Evolutionary conservation across 1,284 basidiomycete genomes (phyloP), one percentile per base, ranked within the genome.

Genomic region (Leucocoprinus gongylophorus): DNA sequence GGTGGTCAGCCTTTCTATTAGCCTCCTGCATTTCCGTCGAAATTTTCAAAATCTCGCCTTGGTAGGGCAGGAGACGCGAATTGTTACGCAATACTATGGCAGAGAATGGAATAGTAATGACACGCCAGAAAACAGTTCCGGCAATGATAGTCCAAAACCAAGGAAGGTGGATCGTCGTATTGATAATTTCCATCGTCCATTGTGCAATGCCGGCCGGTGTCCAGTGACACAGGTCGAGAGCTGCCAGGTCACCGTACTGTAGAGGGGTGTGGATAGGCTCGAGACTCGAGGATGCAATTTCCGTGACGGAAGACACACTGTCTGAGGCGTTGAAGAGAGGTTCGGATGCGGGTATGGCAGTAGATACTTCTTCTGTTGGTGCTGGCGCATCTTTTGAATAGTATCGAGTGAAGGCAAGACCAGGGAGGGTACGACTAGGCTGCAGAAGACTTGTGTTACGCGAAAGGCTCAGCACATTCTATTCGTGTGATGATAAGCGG

Each of bases 141-240:
- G 75, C 70, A 30, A 91, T 71, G 67, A 97, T 92, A 29, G 84
- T 86, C 66, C 80, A 84, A 75, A 91, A 91, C 91, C 91, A 94
- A 2, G 91, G 88, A 52, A 94, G 64, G 29, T 84, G 87, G 0
- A 85, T 85, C 39, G 76, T 69, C 50, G 88, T 82, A 58, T 93
- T 83, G 45, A 93, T 67, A 38, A 82, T 63, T 61, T 95, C 91
- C 54, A 94, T 74, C 8, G 73, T 80, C 79, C 81, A 89, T 60
- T 72, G 70, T 26, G 79, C 64, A 41, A 81, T 59, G 7, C 87
- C 85, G 1, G 80, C 74, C 5, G 84, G 78, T 53, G 73, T 73
- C 67, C 76, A 83, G 50, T 76, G 71, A 17, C 78, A 74, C 4
- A 95, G 73, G 2, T 90, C 93, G 38, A 93, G 73, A 10, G 84